These are phyloP conservation scores for Globisporangium okanoganense DNA, from an alignment of 352 stramenopile species.

Conservation along the genomic window DNA sequence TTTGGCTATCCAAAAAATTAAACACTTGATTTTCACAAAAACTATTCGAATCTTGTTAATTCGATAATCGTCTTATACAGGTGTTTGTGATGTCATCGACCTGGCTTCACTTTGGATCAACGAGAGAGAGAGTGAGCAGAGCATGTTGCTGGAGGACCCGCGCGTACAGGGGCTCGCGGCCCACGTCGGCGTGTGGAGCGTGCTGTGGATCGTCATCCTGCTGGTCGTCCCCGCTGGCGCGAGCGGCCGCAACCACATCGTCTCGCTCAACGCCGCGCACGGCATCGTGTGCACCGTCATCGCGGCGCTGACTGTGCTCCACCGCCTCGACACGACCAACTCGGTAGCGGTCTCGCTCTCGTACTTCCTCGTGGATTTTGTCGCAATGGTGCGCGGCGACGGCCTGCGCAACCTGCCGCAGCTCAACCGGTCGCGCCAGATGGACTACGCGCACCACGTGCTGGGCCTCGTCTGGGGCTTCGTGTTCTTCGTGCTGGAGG, in stretches of 20 bases:
- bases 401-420: conserved; percentile 28
- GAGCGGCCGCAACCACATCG: conserved; percentile 56
- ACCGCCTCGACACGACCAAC: conserved; percentile 42
- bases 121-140: background rate
- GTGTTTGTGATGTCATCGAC: conserved; percentile 14
- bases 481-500: conserved; percentile 56
- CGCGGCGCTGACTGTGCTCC: conserved; percentile 40
- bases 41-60: no score
- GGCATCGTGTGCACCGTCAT: conserved; percentile 55
- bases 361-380: conserved; percentile 71
- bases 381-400: conserved; percentile 54
- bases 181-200: conserved; percentile 36
- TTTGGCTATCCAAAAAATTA: no score
- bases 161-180: conserved; percentile 32
- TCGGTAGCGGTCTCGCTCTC: conserved; percentile 57
- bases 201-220: conserved; percentile 49
- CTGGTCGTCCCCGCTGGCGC: conserved; percentile 33
- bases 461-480: conserved; percentile 62
- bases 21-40: no score
- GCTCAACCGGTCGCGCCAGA: conserved; percentile 43
- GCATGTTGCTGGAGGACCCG: conserved; percentile 12
- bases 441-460: conserved; percentile 75
- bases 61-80: no score
- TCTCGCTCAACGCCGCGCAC: conserved; percentile 65
- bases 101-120: conserved; percentile 6